These are phyloP conservation scores for Jackrogersella minutella DNA, from an alignment of 495 filamentous ascomycete species.

Conservation along the genomic window DNA sequence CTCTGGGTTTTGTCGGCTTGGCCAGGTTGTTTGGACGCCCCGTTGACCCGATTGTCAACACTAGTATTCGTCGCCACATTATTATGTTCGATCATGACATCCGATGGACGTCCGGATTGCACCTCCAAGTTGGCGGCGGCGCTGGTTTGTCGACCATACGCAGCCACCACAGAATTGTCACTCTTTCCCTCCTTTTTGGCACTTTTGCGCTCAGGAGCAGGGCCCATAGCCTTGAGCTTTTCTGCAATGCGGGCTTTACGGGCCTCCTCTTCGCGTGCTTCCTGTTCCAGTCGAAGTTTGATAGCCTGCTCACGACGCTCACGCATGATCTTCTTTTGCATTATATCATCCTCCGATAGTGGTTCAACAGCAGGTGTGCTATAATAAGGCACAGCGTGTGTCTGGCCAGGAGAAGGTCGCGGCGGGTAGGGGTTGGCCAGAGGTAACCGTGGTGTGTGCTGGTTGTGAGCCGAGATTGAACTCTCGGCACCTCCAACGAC, in stretches of 20 bases:
- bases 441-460: slow-evolving; percentile 46
- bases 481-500: slow-evolving; percentile 54
- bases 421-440: slow-evolving; percentile 57
- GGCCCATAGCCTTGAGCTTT: slow-evolving; percentile 81
- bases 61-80: neutral
- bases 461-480: slow-evolving; percentile 50
- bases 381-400: slow-evolving; percentile 56
- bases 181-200: slow-evolving; percentile 53
- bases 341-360: slow-evolving; percentile 63
- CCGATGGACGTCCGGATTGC: neutral
- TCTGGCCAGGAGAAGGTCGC: slow-evolving; percentile 57
- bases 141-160: slow-evolving; percentile 48
- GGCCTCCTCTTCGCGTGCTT: slow-evolving; percentile 80
- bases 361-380: slow-evolving; percentile 46
- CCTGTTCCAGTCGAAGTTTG: slow-evolving; percentile 80
- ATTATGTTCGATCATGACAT: neutral
- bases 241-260: slow-evolving; percentile 81
- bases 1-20: slow-evolving; percentile 22
- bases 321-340: slow-evolving; percentile 86
- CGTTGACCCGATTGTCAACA: slow-evolving; percentile 9
- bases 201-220: slow-evolving; percentile 68
- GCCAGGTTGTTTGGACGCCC: slow-evolving; percentile 13
- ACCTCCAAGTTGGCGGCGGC: slow-evolving; percentile 28
- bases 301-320: slow-evolving; percentile 78
- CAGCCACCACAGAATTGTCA: slow-evolving; percentile 32